These are phyloP conservation scores for Fulvia fulva DNA, from an alignment of 2,329 filamentous ascomycete genomes.

Conservation along the genomic window DNA sequence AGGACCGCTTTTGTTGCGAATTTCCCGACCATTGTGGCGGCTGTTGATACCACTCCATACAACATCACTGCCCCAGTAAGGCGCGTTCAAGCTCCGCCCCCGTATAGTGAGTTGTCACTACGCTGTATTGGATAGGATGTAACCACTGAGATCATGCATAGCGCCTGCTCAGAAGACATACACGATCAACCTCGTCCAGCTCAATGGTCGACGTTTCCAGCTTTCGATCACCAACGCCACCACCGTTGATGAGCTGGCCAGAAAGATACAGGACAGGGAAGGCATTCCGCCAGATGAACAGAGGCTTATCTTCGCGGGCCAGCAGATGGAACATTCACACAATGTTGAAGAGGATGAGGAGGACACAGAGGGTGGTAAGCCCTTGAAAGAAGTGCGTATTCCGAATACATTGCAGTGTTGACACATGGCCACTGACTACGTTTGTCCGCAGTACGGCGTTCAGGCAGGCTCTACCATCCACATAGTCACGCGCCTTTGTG, in stretches of 20 bases:
- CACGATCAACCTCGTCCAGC: neutral
- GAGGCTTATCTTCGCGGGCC: neutral
- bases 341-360: neutral
- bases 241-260: neutral
- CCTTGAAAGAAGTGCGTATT: neutral
- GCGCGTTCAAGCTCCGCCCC: no score
- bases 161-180: neutral
- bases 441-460: no score
- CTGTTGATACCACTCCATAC: neutral
- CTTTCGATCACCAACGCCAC: neutral
- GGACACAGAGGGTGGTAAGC: neutral
- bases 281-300: neutral
- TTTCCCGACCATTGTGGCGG: neutral
- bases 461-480: no score
- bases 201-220: neutral
- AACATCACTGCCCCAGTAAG: neutral
- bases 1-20: neutral
- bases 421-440: no score
- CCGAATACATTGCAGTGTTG: neutral
- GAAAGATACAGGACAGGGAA: neutral
- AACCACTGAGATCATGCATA: no score
- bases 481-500: no score
- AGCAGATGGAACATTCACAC: neutral
- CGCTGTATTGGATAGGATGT: no score
- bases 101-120: no score